phyloP scores from a whole-genome alignment of 306 rosid species.

The Boehmeria nivea region DNA sequence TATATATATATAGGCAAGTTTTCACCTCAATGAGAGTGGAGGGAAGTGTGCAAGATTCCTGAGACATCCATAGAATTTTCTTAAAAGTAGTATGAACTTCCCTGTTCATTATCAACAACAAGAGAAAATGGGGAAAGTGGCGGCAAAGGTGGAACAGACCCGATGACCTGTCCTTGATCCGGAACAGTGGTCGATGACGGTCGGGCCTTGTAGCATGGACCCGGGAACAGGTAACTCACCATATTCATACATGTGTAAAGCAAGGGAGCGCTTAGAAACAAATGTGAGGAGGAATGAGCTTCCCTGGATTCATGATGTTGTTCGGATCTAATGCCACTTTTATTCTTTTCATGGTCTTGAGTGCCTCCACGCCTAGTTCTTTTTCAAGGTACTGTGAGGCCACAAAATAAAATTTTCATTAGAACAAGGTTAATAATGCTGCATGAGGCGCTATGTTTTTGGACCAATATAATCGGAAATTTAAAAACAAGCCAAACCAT shows the following conservation, averaged over 20 bases:
- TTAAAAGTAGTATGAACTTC: not conserved
- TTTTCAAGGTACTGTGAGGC: slow-evolving; percentile 71
- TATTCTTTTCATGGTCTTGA: slow-evolving; percentile 82
- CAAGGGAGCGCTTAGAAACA: slow-evolving; percentile 47
- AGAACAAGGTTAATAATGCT: not conserved
- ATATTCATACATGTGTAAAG: slow-evolving; percentile 6
- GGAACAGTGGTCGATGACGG: too few relatives aligned
- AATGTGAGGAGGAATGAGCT: slow-evolving; percentile 87
- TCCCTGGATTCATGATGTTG: slow-evolving; percentile 91
- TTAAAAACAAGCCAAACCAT: slow-evolving; percentile 12
- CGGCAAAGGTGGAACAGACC: not conserved
- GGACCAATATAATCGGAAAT: too few relatives aligned
- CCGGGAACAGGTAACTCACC: not conserved
- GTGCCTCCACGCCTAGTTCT: slow-evolving; percentile 78
- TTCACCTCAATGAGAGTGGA: slow-evolving; percentile 3
- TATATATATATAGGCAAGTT: too few relatives aligned
- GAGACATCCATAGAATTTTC: not conserved
- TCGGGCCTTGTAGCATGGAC: not conserved
- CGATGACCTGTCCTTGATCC: too few relatives aligned
- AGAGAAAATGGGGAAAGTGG: not conserved
- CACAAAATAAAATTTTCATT: slow-evolving; percentile 10
- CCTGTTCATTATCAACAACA: not conserved
- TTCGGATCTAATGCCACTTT: slow-evolving; percentile 82
- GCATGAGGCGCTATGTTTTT: not conserved
- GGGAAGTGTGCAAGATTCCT: not conserved